Conservation (phyloP, 306 rosid species). For the Cucurbita argyrosperma region DNA sequence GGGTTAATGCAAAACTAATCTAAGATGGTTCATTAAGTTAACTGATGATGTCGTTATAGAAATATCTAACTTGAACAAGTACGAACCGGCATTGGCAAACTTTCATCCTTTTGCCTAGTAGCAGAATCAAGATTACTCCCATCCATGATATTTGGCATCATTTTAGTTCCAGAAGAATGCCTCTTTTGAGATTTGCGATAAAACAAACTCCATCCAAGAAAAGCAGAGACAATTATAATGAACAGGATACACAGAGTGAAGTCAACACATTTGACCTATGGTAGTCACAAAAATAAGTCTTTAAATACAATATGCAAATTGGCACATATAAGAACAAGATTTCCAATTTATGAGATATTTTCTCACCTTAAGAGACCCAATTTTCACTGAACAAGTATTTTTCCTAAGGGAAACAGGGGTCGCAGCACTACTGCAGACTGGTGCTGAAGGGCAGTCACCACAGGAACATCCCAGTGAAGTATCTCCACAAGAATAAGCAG, state of each 20-base stretch:
- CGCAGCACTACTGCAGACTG: conserved; percentile 55
- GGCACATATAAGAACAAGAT: conserved; percentile 3
- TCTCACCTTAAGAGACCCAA: conserved; percentile 74
- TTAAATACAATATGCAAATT: neutral
- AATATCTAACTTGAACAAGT: conserved; percentile 3
- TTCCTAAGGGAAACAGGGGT: conserved; percentile 29
- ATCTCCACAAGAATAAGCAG: conserved; percentile 86
- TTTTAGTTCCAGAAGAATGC: conserved; percentile 30
- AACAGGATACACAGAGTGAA: conserved; percentile 47
- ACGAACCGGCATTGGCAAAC: conserved; percentile 66
- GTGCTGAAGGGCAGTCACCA: conserved; percentile 86
- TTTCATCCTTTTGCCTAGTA: conserved; percentile 52
- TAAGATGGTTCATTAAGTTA: neutral
- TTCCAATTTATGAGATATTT: conserved; percentile 9
- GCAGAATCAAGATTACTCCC: conserved; percentile 34
- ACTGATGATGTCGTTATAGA: neutral
- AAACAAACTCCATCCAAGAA: conserved; percentile 78
- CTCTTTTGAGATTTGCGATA: conserved; percentile 40
- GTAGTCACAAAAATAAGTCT: conserved; percentile 17
- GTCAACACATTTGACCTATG: conserved; percentile 84
- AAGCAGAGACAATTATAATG: conserved; percentile 40
- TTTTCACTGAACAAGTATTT: conserved; percentile 57
- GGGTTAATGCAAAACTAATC: neutral
- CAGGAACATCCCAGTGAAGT: conserved; percentile 90
- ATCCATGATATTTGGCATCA: conserved; percentile 33